These are phyloP conservation scores for Viola pubescens DNA, from an alignment of 441 rosid genomes.

Conservation along the genomic window DNA sequence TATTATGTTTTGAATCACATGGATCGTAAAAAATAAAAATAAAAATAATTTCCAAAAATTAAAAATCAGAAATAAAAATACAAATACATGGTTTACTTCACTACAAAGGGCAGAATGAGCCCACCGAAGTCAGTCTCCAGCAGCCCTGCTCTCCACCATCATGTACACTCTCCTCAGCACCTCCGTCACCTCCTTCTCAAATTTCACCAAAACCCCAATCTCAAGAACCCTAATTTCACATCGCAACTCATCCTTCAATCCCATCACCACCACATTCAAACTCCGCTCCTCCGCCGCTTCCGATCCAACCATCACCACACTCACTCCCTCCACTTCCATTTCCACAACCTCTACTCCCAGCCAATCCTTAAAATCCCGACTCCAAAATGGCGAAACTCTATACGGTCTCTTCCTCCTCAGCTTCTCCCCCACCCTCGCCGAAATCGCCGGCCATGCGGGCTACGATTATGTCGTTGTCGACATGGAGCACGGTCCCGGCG, in stretches of 20 bases:
- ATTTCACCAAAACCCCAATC: not conserved
- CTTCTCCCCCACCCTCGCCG: slow-evolving; percentile 83
- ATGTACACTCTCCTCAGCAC: not conserved
- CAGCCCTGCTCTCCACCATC: not conserved
- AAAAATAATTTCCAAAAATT: no score
- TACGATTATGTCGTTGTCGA: slow-evolving; percentile 86
- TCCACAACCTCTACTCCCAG: slow-evolving; percentile 24
- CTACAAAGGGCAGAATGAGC: no score
- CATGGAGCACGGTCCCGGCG: slow-evolving; percentile 96
- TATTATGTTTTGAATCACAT: no score
- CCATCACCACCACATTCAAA: slow-evolving; percentile 5
- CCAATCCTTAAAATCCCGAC: slow-evolving; percentile 35
- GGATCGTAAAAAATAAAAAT: no score
- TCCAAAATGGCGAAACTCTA: slow-evolving; percentile 60
- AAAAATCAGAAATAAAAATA: no score
- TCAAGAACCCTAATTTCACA: not conserved
- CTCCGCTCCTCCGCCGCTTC: slow-evolving; percentile 8
- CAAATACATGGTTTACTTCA: no score
- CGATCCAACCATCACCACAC: not conserved
- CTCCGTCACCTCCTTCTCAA: not conserved
- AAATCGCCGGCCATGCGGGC: slow-evolving; percentile 73
- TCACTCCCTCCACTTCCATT: slow-evolving; percentile 7
- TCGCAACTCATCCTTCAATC: not conserved
- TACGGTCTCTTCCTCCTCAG: slow-evolving; percentile 78
- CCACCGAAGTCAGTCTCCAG: no score